These are phyloP conservation scores for Paramecium biaurelia DNA, from an alignment of 73 alveolate genomes.

Conservation along the genomic window DNA sequence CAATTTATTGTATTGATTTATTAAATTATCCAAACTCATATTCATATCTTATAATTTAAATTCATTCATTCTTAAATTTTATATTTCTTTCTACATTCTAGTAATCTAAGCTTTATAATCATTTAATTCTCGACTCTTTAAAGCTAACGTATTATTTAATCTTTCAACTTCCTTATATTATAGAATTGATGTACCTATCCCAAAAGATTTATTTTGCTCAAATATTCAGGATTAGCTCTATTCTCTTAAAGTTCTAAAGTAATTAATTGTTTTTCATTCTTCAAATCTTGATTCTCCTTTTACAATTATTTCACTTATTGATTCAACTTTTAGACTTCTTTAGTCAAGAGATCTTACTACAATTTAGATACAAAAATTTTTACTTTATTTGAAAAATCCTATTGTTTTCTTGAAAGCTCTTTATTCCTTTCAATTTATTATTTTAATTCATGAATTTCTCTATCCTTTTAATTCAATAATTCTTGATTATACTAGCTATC, in stretches of 20 bases:
- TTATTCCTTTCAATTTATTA: background rate
- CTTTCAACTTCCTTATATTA: constrained; percentile 22
- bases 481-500: background rate
- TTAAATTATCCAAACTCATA: background rate
- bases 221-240: background rate
- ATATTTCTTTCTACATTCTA: constrained; percentile 5
- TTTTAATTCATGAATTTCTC: background rate
- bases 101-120: background rate
- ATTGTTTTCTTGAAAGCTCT: background rate
- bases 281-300: background rate
- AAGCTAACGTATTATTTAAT: background rate
- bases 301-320: background rate
- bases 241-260: background rate
- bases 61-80: constrained; percentile 27
- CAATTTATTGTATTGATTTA: background rate
- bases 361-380: background rate
- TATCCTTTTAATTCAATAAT: background rate
- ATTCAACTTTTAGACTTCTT: background rate
- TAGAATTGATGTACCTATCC: background rate
- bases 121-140: constrained; percentile 17
- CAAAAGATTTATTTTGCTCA: background rate
- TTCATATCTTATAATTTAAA: background rate
- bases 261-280: background rate
- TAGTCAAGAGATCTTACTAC: background rate
- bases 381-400: background rate